phyloP scores from a whole-genome alignment of 495 filamentous ascomycete species.

The Penicillium macrosclerotiorum region DNA sequence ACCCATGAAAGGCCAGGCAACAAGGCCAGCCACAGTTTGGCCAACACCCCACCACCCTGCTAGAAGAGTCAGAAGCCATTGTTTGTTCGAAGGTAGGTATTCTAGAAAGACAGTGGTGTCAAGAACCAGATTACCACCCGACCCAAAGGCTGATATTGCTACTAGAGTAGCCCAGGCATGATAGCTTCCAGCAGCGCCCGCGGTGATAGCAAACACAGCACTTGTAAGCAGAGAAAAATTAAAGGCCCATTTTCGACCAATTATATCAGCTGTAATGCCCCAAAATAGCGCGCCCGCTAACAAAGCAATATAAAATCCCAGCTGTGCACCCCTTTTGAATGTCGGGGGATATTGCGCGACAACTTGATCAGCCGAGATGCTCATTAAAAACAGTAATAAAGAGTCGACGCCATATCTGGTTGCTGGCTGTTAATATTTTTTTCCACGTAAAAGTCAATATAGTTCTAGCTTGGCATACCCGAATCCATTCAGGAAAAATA shows the following conservation, averaged over 20 bases:
- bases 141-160: slow-evolving; percentile 18
- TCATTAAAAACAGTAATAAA: slow-evolving; percentile 17
- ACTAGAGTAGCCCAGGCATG: slow-evolving; percentile 10
- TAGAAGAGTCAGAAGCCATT: slow-evolving; percentile 21
- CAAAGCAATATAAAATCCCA: slow-evolving; percentile 22
- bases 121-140: slow-evolving; percentile 17
- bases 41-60: slow-evolving; percentile 23
- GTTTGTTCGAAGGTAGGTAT: slow-evolving; percentile 18
- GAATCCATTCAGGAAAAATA: slow-evolving; percentile 23
- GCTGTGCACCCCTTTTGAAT: slow-evolving; percentile 14
- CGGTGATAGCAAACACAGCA: slow-evolving; percentile 23
- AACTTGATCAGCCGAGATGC: slow-evolving; percentile 18
- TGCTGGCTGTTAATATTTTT: neutral
- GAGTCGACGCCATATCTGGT: slow-evolving; percentile 17
- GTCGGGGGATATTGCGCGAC: slow-evolving; percentile 16
- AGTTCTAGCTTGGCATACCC: slow-evolving; percentile 5
- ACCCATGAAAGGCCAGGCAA: slow-evolving; percentile 21
- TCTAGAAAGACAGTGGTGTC: slow-evolving; percentile 21
- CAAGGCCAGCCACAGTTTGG: slow-evolving; percentile 15
- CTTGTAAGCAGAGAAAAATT: slow-evolving; percentile 39
- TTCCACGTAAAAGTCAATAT: neutral
- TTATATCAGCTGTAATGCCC: slow-evolving; percentile 42
- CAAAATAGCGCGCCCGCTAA: slow-evolving; percentile 38
- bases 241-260: slow-evolving; percentile 41
- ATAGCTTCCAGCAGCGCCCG: slow-evolving; percentile 17